Base-by-base conservation (phyloP, 2,329 filamentous ascomycete genomes). In the Alternaria sp. region DNA sequence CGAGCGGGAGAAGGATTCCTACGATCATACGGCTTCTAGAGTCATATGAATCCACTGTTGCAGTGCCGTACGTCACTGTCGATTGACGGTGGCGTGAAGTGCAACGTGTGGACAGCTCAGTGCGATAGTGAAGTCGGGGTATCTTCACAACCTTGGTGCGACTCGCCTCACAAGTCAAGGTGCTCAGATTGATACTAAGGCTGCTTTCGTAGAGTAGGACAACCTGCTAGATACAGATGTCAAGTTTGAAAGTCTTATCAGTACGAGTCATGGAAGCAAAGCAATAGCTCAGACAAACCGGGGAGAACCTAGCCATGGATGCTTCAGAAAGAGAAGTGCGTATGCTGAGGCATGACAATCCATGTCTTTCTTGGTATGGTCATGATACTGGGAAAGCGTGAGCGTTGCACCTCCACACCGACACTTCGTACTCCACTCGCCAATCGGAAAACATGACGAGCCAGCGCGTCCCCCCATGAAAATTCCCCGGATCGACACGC, bases 401-500 rank as follows among this genome's bases (percentile, higher is more conserved):
- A 49, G 46, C 46, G 20, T 22, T 34, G 58, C 53, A 50, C 57
- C 69, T 66, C 64, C 64, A 69, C 69, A 69, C 65, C 43, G 34
- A 41, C 51, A 49, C 51, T 53, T 49, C 43, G 51, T 55, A 55
- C 51, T 54, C 66, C 59, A 61, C 62, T 70, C 72, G 72, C 67
- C 68, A 70, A 69, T 67, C 64, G 61, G 60, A 63, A 30, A 45
- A 27, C 57, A 59, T 64, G 58, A 69, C 41, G 51, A 45, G 61
- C 56, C 66, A 67, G 64, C 64, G 62, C 62, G 70, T 41, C 61
- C 67, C 66, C 64, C 67, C 68, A 63, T 62, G 54, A 57, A 62
- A 63, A 64, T 66, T 67, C 67, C 65, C 72, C 68, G 69, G 62
- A 69, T 73, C 71, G 65, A 65, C 66, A 61, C 51, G 50, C 62